Conservation (phyloP, 1,284 basidiomycete species). For the Microbotryomycetes sp. region DNA sequence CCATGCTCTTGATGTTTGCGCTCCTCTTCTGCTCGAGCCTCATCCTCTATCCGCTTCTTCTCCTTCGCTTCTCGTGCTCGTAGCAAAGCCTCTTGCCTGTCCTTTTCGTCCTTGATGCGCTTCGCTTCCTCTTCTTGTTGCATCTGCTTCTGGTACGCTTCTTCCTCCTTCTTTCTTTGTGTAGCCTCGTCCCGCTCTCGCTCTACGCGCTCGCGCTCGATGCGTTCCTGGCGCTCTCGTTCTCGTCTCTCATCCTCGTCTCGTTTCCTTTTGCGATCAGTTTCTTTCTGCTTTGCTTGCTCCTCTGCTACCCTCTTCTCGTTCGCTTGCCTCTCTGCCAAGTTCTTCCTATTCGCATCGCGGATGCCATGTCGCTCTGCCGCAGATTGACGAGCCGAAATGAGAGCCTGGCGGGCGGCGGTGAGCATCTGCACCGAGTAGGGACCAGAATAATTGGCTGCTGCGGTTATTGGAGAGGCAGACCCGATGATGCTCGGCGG, state of each 20-base stretch:
- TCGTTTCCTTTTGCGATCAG: slow-evolving; percentile 11
- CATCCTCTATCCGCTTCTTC: background rate
- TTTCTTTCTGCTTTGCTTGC: slow-evolving; percentile 6
- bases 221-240: slow-evolving; percentile 7
- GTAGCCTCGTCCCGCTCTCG: slow-evolving; percentile 1
- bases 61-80: background rate
- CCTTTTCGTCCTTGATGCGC: background rate
- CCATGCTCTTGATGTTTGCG: too few relatives aligned
- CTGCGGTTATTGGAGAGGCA: slow-evolving; percentile 6
- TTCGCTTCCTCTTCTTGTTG: background rate
- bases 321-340: slow-evolving; percentile 4
- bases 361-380: slow-evolving; percentile 4
- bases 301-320: slow-evolving; percentile 12
- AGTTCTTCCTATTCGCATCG: slow-evolving; percentile 10
- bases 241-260: slow-evolving; percentile 17
- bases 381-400: slow-evolving; percentile 5
- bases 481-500: slow-evolving; percentile 2
- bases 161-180: slow-evolving; percentile 4
- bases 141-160: background rate
- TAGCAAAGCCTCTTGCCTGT: background rate
- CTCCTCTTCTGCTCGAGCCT: background rate
- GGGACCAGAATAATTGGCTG: slow-evolving; percentile 1
- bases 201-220: slow-evolving; percentile 5
- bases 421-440: slow-evolving; percentile 2
- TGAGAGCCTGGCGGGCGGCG: slow-evolving; percentile 13